Base-by-base conservation (phyloP, 768 basidiomycete genomes). In the Cyathus striatus region DNA sequence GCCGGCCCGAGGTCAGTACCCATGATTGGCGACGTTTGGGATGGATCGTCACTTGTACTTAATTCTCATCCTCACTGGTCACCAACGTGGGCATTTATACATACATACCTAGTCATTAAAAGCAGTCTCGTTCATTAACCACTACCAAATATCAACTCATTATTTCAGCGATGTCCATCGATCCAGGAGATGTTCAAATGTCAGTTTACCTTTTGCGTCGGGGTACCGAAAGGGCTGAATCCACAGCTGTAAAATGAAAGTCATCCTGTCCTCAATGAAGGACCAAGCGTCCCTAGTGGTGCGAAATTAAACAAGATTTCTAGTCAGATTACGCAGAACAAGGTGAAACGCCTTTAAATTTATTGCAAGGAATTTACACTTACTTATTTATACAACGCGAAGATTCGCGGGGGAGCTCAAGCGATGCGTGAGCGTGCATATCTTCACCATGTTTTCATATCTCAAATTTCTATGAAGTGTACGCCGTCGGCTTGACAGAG, bases 401-500 rank as follows among this genome's bases (percentile, higher is more conserved):
- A 66, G 62, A 66, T 68, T 44, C 79, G 73, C 40, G 89, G 88
- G 48, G 83, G 79, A 26, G 87, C 89, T 6, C 87, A 91, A 62
- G 89, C 89, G 25, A 91, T 91, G 90, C 69, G 88, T 90, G 54
- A 61, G 83, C 60, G n/a, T 5, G 45, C 14, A 16, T 22, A 39
- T 45, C 30, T 14, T 7, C 9, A 10, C n/a, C 16, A 9, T 33
- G n/a, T 14, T 42, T 14, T 20, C 21, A 42, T 21, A 10, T 40
- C 20, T 14, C 27, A 10, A 26, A 4, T 22, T 16, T 17, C 3
- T 32, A 42, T 42, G 10, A 44, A 87, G 89, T 91, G 20, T 89
- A 91, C 56, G 90, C 83, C 30, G 79, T 80, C 23, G 88, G 88
- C 4, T 59, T 92, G 49, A 75, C 73, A 18, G 86, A 87, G 54